Base-by-base conservation (phyloP, 768 basidiomycete species). In the Mycena indigotica region DNA sequence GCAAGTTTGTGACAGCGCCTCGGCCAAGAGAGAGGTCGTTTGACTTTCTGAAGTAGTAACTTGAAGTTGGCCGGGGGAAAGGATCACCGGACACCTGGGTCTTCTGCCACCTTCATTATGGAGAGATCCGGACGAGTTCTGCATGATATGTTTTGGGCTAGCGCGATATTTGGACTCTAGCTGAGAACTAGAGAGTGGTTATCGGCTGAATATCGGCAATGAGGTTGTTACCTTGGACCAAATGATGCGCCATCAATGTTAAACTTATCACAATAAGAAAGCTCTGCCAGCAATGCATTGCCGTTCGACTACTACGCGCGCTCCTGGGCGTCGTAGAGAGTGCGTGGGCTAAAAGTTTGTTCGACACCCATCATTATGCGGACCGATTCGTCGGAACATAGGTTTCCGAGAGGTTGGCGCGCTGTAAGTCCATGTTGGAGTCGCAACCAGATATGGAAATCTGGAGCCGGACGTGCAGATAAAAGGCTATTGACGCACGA, bases 131-230 rank as follows among this genome's bases (percentile, higher is more conserved):
- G 25, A 28, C 8, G 46, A 12, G 25, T 10, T 10, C 28, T 8
- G 12, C 21, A 12, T 28, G 46, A 28, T 28, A 48, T 6, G 5
- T 25, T 4, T 4, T 4, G 13, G 46, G 21, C 46, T 26, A 48
- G 46, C 46, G 21, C 21, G 46, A 8, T 10, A 26, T n/a, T 26
- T 48, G 25, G 24, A n/a, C 25, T 23, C 28, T 48, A 56, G 57
- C 62, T 57, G 65, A 62, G 32, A 40, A 25, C 40, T 54, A 40
- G 40, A 17, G 12, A 44, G n/a, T 38, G 40, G 17, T 44, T 24
- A 12, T 53, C 21, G 28, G 23, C 6, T 5, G 52, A 54, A 21
- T 56, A 13, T 41, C 26, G 35, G 45, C 15, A 21, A 35, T 28
- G 35, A 30, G 24, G 39, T 17, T 35, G n/a, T n/a, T n/a, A n/a